Percentiles rank a stretch among this genome's conserved stretches.
These are phyloP conservation scores for Pugionium dolabratum DNA, from an alignment of 345 rosid genomes.

Conservation along the genomic window DNA sequence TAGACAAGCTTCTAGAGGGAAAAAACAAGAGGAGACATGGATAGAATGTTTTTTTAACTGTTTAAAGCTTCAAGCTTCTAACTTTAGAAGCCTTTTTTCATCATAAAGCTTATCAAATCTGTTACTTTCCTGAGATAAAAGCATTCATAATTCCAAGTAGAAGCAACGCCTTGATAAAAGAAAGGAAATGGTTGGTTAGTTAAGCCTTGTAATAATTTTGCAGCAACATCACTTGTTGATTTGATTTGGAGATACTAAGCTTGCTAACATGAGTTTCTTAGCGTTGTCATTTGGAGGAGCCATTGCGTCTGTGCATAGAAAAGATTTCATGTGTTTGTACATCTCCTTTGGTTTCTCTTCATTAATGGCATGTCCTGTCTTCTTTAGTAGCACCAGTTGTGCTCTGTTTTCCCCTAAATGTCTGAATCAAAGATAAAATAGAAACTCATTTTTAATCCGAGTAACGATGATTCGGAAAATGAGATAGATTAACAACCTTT, in stretches of 20 bases:
- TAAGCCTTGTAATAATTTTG: neutral
- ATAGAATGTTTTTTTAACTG: neutral
- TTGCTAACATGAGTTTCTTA: constrained; percentile 33
- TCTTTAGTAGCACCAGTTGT: constrained; percentile 60
- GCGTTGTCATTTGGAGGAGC: constrained; percentile 35
- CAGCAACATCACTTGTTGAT: constrained; percentile 27
- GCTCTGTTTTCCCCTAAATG: constrained; percentile 60
- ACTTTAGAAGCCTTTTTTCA: neutral
- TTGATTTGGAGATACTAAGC: constrained; percentile 25
- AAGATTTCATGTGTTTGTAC: constrained; percentile 60
- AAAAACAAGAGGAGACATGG: neutral
- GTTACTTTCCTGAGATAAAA: constrained; percentile 12
- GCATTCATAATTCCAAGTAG: constrained; percentile 1
- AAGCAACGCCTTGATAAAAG: constrained; percentile 13
- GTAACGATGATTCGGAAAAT: too few relatives aligned
- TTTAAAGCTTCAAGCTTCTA: neutral
- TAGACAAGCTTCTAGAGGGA: neutral
- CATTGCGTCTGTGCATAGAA: constrained; percentile 39
- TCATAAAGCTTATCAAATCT: neutral
- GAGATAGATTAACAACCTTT: constrained; percentile 41
- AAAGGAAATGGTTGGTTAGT: neutral
- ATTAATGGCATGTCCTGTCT: constrained; percentile 77
- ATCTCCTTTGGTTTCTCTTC: constrained; percentile 71
- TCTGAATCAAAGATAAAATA: constrained; percentile 42
- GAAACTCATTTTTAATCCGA: too few relatives aligned